These are phyloP conservation scores for Mucor velutinosus DNA, from an alignment of 371 early-diverging fungal species.

Conservation along the genomic window DNA sequence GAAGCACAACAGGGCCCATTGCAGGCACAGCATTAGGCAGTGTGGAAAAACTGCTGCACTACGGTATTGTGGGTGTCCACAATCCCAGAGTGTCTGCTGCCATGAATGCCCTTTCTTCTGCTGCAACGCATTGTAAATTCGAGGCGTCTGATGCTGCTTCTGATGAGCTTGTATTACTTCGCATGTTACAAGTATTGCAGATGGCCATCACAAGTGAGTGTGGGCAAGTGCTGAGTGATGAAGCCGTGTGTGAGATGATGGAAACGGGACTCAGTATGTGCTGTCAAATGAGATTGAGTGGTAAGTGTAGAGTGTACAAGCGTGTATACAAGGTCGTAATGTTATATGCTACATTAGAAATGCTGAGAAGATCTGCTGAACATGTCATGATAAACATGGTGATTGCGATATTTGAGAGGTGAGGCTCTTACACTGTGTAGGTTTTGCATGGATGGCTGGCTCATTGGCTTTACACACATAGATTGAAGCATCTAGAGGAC, in stretches of 20 bases:
- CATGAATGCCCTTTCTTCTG: constrained; percentile 72
- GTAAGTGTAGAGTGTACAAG: constrained; percentile 43
- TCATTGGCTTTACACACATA: neutral
- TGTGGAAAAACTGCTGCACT: constrained; percentile 86
- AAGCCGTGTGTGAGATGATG: constrained; percentile 94
- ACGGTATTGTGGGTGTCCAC: constrained; percentile 78
- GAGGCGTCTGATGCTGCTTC: constrained; percentile 91
- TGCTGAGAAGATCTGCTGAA: constrained; percentile 79
- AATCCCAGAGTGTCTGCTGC: constrained; percentile 71
- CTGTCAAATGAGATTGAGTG: constrained; percentile 90
- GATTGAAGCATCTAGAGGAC: constrained; percentile 45
- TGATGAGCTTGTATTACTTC: constrained; percentile 91
- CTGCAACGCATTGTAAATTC: constrained; percentile 94
- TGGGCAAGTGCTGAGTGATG: constrained; percentile 79
- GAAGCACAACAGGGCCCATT: constrained; percentile 94
- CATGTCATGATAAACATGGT: constrained; percentile 79
- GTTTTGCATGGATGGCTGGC: neutral
- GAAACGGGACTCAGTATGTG: constrained; percentile 96
- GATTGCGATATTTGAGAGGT: constrained; percentile 73
- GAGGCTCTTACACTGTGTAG: neutral
- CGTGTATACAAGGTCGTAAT: neutral
- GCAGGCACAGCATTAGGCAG: constrained; percentile 88
- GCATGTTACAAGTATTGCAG: constrained; percentile 84
- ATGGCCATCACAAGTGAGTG: constrained; percentile 68
- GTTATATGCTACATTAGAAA: constrained; percentile 51